phyloP scores from a whole-genome alignment of 2,329 filamentous ascomycete genomes.

The Aspergillus oerlinghausenensis region DNA sequence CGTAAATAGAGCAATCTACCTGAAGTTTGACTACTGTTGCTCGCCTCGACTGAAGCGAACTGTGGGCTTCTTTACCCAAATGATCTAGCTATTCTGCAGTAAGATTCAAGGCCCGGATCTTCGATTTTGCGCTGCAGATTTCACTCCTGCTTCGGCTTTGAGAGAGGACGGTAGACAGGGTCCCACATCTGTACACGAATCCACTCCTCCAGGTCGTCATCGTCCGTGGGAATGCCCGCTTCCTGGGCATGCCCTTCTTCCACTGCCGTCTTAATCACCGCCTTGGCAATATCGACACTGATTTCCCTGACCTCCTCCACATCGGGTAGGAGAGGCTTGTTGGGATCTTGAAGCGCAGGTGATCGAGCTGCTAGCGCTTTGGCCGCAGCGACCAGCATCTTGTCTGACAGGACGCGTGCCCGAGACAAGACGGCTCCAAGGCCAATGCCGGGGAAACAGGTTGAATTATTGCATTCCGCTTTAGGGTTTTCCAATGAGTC shows the following conservation, averaged over 20 bases:
- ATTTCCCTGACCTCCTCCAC: conserved; percentile 70
- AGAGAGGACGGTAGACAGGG: conserved; percentile 31
- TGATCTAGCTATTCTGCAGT: background rate
- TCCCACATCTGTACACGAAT: conserved; percentile 42
- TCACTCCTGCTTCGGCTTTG: conserved; percentile 5
- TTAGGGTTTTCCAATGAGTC: conserved; percentile 22
- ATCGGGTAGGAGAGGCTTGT: conserved; percentile 68
- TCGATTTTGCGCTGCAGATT: background rate
- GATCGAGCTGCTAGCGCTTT: conserved; percentile 66
- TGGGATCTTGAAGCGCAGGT: conserved; percentile 63
- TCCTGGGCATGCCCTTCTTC: conserved; percentile 64
- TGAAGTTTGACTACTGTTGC: background rate
- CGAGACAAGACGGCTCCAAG: conserved; percentile 71
- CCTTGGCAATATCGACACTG: conserved; percentile 70
- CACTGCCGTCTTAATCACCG: conserved; percentile 68
- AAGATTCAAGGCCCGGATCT: background rate
- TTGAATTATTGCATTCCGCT: conserved; percentile 86
- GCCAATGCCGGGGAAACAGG: conserved; percentile 80
- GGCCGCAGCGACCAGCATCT: conserved; percentile 77
- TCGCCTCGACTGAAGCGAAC: background rate
- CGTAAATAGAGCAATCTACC: background rate
- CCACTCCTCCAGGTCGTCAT: conserved; percentile 35
- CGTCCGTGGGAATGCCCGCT: conserved; percentile 56
- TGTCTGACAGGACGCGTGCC: conserved; percentile 62
- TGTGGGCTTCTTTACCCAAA: background rate